Conservation (phyloP, 2,329 filamentous ascomycete species). For the Biscogniauxia sp. region DNA sequence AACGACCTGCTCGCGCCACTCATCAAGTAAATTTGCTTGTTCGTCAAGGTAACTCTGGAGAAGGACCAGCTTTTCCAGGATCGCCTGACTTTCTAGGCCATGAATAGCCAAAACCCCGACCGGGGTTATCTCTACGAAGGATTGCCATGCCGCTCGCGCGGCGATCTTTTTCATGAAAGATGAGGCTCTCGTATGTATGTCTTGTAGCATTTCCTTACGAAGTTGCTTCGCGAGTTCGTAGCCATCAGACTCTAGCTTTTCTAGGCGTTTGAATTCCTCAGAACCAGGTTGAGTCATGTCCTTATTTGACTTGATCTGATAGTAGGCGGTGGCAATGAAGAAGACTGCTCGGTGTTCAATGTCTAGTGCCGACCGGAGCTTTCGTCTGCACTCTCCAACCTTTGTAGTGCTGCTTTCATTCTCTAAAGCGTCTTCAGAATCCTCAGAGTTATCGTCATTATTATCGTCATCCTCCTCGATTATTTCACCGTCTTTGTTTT, state of each 20-base stretch:
- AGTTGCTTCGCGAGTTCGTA: conserved; percentile 79
- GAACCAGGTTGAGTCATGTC: conserved; percentile 64
- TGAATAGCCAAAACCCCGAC: conserved; percentile 50
- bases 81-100: conserved; percentile 70
- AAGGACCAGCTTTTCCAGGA: conserved; percentile 64
- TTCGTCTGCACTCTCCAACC: conserved; percentile 59
- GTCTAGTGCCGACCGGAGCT: conserved; percentile 71
- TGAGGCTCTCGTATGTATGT: conserved; percentile 53
- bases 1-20: conserved; percentile 73
- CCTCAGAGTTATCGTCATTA: conserved; percentile 6
- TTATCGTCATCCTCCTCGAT: conserved; percentile 22
- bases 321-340: conserved; percentile 80
- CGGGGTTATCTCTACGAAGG: conserved; percentile 63
- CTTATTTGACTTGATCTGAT: conserved; percentile 74
- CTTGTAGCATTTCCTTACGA: conserved; percentile 73
- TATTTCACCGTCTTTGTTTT: conserved; percentile 16
- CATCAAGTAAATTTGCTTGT: conserved; percentile 68
- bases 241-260: conserved; percentile 66
- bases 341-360: conserved; percentile 80
- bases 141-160: conserved; percentile 48
- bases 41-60: conserved; percentile 66
- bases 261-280: conserved; percentile 62
- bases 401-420: conserved; percentile 38
- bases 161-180: conserved; percentile 63
- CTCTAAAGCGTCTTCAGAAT: conserved; percentile 29